phyloP scores from a whole-genome alignment of 2,329 filamentous ascomycete genomes.

The Hawksworthiomyces lignivorus region DNA sequence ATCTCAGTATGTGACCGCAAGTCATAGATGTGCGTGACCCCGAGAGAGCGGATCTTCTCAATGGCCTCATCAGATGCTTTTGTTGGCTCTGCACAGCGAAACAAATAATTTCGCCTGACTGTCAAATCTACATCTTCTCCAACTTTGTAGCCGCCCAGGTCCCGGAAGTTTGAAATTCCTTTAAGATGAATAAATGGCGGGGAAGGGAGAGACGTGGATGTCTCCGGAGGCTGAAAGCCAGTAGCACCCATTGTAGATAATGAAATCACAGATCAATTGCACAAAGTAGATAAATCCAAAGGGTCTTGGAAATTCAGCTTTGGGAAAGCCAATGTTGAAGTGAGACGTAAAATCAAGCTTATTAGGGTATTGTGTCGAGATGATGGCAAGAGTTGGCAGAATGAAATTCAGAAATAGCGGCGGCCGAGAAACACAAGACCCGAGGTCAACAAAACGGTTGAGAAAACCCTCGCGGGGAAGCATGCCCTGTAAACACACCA shows the following conservation, averaged over 20 bases:
- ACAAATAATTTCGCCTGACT: slow-evolving; percentile 36
- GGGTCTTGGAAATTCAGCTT: no score
- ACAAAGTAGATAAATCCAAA: no score
- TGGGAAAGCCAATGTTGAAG: no score
- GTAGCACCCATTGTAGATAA: no score
- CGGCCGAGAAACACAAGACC: no score
- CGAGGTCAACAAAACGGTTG: no score
- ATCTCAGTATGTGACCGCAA: slow-evolving; percentile 58
- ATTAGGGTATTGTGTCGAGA: no score
- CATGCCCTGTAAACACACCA: no score
- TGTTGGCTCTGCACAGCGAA: slow-evolving; percentile 61
- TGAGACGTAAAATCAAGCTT: no score
- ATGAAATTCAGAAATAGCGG: no score
- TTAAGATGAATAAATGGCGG: slow-evolving; percentile 44
- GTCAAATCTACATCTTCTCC: neutral
- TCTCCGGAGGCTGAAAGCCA: neutral
- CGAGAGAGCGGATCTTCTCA: slow-evolving; percentile 42
- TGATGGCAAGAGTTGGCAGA: no score
- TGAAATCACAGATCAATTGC: no score
- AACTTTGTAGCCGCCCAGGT: slow-evolving; percentile 53
- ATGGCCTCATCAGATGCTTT: slow-evolving; percentile 47
- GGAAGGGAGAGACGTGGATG: slow-evolving; percentile 19
- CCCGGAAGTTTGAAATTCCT: slow-evolving; percentile 61
- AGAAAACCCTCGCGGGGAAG: slow-evolving; percentile 18
- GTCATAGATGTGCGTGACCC: slow-evolving; percentile 61